Conservation (phyloP, 768 basidiomycete genomes). For the Mrakia frigida region DNA sequence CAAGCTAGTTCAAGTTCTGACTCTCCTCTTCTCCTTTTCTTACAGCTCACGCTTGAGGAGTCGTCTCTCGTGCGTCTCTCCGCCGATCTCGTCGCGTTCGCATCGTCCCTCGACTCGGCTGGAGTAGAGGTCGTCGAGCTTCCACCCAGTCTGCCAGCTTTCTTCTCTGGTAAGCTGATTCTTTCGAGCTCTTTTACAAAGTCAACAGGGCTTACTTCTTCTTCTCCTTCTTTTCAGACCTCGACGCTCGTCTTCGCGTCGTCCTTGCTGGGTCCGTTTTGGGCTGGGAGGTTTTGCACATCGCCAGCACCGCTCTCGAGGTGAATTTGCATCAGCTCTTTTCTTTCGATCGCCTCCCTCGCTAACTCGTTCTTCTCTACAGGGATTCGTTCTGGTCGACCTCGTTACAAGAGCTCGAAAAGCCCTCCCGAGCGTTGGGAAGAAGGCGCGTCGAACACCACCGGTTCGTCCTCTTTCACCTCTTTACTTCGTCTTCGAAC, state of each 20-base stretch:
- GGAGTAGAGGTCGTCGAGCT: background rate
- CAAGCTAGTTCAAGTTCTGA: too few species aligned
- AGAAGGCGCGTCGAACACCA: background rate
- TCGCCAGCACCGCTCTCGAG: slow-evolving; percentile 7
- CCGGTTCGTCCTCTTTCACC: background rate
- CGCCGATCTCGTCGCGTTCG: background rate
- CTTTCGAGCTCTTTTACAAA: background rate
- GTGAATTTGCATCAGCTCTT: background rate
- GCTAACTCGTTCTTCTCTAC: background rate
- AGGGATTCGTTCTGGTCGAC: background rate
- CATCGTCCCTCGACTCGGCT: slow-evolving; percentile 35
- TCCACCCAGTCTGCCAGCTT: background rate
- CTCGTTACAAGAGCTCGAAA: background rate
- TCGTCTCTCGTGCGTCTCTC: background rate
- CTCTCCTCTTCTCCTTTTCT: background rate
- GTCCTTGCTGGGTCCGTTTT: background rate
- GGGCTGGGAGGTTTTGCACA: slow-evolving; percentile 6
- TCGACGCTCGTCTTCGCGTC: background rate
- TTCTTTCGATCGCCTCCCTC: background rate
- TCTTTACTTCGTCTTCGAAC: too few species aligned
- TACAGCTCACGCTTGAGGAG: background rate
- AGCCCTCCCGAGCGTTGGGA: background rate
- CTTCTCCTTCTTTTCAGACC: background rate
- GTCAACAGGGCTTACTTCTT: background rate
- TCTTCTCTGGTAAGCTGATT: background rate